Conservation (phyloP, 2,329 filamentous ascomycete genomes). For the Beauveria bassiana region DNA sequence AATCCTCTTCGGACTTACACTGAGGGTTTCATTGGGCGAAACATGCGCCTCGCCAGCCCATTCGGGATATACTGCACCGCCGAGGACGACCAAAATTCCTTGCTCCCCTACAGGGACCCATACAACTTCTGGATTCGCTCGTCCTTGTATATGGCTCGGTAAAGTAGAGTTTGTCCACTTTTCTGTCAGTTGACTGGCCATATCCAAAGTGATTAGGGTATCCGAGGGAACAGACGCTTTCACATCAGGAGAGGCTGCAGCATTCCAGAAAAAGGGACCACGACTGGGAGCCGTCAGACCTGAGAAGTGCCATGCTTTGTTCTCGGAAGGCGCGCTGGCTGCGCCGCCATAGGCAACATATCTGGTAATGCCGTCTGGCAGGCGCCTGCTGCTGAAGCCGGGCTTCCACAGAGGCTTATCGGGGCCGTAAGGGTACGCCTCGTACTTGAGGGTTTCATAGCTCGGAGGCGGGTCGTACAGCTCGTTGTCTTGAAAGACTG, state of each 20-base stretch:
- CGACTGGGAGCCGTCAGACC: conserved; percentile 46
- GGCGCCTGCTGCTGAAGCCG: conserved; percentile 32
- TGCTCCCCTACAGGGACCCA: conserved; percentile 72
- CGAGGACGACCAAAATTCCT: conserved; percentile 70
- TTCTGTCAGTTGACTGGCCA: conserved; percentile 40
- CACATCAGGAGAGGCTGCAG: conserved; percentile 23
- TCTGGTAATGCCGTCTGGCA: conserved; percentile 43
- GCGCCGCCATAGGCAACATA: conserved; percentile 59
- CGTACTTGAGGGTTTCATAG: conserved; percentile 42
- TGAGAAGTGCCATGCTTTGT: conserved; percentile 64
- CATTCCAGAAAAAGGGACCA: conserved; percentile 39
- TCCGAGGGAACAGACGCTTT: conserved; percentile 42
- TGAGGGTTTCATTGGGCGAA: conserved; percentile 24
- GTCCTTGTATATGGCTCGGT: conserved; percentile 38
- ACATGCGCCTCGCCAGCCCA: conserved; percentile 26
- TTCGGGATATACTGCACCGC: conserved; percentile 59
- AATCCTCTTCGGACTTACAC: conserved; percentile 22
- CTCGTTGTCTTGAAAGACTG: conserved; percentile 28
- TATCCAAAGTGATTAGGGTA: conserved; percentile 54
- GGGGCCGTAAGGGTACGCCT: conserved; percentile 43
- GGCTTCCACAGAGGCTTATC: conserved; percentile 33
- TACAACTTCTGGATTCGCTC: conserved; percentile 57
- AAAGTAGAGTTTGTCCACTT: conserved; percentile 52
- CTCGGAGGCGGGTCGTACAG: conserved; percentile 30
- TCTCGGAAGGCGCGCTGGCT: conserved; percentile 60